These are phyloP conservation scores for Nitzschia palea DNA, from an alignment of 108 stramenopile species.

Conservation along the genomic window DNA sequence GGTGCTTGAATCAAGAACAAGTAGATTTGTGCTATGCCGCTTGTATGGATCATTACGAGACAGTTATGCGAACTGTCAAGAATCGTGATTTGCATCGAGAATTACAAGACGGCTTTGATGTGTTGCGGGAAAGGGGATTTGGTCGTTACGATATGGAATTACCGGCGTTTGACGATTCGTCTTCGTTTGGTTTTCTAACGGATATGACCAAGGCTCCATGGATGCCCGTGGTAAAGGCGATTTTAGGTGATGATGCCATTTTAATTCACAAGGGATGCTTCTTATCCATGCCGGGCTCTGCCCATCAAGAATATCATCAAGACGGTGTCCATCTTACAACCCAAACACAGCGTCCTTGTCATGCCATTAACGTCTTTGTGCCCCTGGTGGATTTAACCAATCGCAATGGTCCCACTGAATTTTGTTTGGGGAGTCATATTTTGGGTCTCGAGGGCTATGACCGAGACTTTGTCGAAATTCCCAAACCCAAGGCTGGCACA, in stretches of 20 bases:
- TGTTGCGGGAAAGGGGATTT: slow-evolving; percentile 82
- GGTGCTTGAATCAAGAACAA: slow-evolving; percentile 60
- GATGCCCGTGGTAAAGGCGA: slow-evolving; percentile 79
- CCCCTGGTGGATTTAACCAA: slow-evolving; percentile 75
- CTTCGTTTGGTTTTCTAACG: slow-evolving; percentile 64
- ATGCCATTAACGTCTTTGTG: slow-evolving; percentile 90
- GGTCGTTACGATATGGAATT: slow-evolving; percentile 88
- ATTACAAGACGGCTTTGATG: slow-evolving; percentile 86
- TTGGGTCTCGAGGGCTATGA: slow-evolving; percentile 74
- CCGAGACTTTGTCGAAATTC: slow-evolving; percentile 67
- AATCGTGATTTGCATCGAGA: slow-evolving; percentile 69
- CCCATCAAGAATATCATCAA: slow-evolving; percentile 81
- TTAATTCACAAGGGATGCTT: slow-evolving; percentile 86
- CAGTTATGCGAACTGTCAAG: slow-evolving; percentile 83
- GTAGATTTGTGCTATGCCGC: slow-evolving; percentile 65
- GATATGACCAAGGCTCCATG: slow-evolving; percentile 71
- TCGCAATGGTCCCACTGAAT: slow-evolving; percentile 85
- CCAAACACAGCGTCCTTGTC: slow-evolving; percentile 73
- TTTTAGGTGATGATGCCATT: slow-evolving; percentile 75
- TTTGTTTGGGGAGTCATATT: slow-evolving; percentile 82
- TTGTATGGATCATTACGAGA: slow-evolving; percentile 79
- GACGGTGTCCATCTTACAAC: slow-evolving; percentile 86
- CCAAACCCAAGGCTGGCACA: slow-evolving; percentile 63
- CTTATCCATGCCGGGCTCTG: slow-evolving; percentile 73
- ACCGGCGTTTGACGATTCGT: slow-evolving; percentile 59